Conservation (phyloP, 2,329 filamentous ascomycete species). For the Penicillium freii region DNA sequence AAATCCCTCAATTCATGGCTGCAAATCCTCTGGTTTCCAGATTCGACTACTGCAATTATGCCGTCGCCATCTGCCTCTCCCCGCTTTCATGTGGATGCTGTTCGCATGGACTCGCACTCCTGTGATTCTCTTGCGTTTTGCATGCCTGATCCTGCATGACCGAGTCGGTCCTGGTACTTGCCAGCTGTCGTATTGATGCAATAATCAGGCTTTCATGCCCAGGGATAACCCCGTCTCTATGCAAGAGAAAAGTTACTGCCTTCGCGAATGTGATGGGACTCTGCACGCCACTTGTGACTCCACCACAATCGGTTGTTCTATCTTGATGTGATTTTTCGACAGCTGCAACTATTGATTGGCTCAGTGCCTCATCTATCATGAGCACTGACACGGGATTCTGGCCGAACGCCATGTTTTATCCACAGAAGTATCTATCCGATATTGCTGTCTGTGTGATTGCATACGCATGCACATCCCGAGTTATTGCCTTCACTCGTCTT, state of each 20-base stretch:
- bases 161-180: constrained; percentile 30
- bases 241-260: constrained; percentile 20
- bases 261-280: constrained; percentile 24
- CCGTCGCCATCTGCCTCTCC: constrained; percentile 28
- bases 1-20: constrained; percentile 39
- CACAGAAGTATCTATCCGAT: constrained; percentile 12
- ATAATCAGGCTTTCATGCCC: constrained; percentile 23
- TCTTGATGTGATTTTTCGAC: constrained; percentile 7
- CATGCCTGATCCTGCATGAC: constrained; percentile 36
- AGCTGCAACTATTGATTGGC: constrained; percentile 20
- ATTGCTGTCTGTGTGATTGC: constrained; percentile 25
- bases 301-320: constrained; percentile 15
- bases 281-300: constrained; percentile 19
- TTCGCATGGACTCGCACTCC: constrained; percentile 30
- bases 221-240: constrained; percentile 28
- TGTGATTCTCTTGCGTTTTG: constrained; percentile 28
- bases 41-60: constrained; percentile 32
- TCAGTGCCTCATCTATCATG: constrained; percentile 16
- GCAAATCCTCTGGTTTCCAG: constrained; percentile 22
- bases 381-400: constrained; percentile 17
- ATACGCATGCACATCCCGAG: constrained; percentile 17
- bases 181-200: constrained; percentile 39
- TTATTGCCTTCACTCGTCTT: constrained; percentile 10
- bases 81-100: constrained; percentile 32
- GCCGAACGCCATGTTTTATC: constrained; percentile 10